These are phyloP conservation scores for Agastache rugosa DNA, from an alignment of 257 asterid species.

Conservation along the genomic window DNA sequence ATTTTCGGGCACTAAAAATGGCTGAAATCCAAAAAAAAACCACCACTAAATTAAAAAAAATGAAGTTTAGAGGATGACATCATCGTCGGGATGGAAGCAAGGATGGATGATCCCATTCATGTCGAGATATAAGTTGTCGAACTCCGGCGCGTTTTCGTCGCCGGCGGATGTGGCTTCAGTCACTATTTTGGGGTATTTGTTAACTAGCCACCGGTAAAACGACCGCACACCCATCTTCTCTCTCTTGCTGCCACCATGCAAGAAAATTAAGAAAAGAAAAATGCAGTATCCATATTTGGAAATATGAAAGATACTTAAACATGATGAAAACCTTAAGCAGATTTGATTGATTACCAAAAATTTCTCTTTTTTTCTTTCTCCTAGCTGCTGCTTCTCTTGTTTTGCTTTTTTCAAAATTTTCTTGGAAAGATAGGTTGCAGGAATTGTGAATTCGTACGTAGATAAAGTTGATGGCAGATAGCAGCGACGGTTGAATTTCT, in stretches of 20 bases:
- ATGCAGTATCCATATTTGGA: too few species aligned
- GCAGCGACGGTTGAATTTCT: not conserved
- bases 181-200: constrained; percentile 48
- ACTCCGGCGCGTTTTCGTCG: constrained; percentile 36
- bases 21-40: not conserved
- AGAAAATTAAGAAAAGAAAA: not conserved
- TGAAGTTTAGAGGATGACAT: constrained; percentile 28
- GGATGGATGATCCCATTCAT: constrained; percentile 76
- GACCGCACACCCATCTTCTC: constrained; percentile 53
- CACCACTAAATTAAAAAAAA: too few species aligned
- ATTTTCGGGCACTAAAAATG: not conserved
- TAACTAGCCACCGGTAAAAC: constrained; percentile 56
- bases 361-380: not conserved
- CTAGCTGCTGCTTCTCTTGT: too few species aligned
- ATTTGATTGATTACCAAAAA: not conserved
- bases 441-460: too few species aligned
- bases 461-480: not conserved
- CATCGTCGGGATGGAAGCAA: constrained; percentile 68
- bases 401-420: not conserved
- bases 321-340: not conserved
- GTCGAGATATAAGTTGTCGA: constrained; percentile 70
- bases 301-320: too few species aligned
- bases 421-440: too few species aligned
- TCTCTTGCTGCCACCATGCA: not conserved
- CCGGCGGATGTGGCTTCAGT: constrained; percentile 28